Evolutionary conservation across 495 filamentous ascomycete genomes (phyloP).

Genomic region (Lepraria neglecta): DNA sequence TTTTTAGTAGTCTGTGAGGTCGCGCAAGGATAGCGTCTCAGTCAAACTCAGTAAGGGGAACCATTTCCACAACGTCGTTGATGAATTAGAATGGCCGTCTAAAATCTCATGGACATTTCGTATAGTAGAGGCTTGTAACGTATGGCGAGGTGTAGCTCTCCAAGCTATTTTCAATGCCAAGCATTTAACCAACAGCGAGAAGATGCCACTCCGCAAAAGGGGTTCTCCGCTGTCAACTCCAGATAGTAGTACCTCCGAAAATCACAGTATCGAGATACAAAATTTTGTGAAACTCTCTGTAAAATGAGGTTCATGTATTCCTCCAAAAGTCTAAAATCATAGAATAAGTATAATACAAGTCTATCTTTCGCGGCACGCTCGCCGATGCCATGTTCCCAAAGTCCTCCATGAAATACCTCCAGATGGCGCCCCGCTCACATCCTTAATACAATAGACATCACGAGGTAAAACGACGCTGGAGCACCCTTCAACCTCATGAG

Average conservation of each 20-base stretch:
- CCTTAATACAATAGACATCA: background rate
- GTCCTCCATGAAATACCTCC: background rate
- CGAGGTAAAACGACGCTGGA: background rate
- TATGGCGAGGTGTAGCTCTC: no score
- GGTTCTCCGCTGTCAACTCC: background rate
- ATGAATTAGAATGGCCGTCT: background rate
- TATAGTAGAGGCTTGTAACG: background rate
- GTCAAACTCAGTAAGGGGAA: background rate
- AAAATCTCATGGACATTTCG: background rate
- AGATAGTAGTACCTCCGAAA: no score
- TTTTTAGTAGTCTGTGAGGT: background rate
- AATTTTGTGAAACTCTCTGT: no score
- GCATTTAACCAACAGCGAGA: background rate
- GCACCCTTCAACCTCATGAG: background rate
- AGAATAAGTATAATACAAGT: conserved; percentile 4
- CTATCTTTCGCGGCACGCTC: conserved; percentile 1
- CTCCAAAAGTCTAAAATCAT: background rate
- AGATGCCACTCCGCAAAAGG: background rate
- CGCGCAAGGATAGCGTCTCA: background rate
- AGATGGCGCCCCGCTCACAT: conserved; percentile 1
- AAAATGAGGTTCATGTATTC: no score
- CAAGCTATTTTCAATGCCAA: background rate
- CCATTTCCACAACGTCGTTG: background rate
- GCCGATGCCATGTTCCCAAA: conserved; percentile 2
- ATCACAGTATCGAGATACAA: no score